A percentile compares a stretch with the other conserved stretches of the same genome.
phyloP scores from a whole-genome alignment of 2,329 filamentous ascomycete genomes.

The Beauveria sp. region DNA sequence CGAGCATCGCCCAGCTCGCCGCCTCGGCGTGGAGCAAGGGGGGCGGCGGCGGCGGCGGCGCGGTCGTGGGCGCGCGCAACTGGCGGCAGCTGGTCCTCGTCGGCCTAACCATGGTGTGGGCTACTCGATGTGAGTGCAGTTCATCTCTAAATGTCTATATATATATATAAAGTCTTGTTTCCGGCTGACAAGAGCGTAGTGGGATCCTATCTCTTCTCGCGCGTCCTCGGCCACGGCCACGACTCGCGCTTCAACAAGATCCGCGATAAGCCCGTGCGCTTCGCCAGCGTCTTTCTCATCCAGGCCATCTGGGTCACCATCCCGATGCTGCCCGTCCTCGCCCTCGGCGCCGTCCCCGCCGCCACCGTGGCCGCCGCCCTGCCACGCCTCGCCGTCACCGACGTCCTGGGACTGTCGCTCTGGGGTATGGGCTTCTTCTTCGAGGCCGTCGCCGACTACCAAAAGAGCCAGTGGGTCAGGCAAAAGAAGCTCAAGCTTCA shows the following conservation, averaged over 20 bases:
- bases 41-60: background rate
- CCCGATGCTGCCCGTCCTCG: constrained; percentile 58
- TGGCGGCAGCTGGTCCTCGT: constrained; percentile 47
- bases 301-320: constrained; percentile 63
- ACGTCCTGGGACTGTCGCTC: constrained; percentile 49
- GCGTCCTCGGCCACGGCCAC: constrained; percentile 50
- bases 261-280: constrained; percentile 27
- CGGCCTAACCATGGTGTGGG: constrained; percentile 45
- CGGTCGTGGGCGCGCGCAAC: constrained; percentile 28
- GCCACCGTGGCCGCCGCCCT: constrained; percentile 40
- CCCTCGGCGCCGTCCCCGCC: constrained; percentile 54
- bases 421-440: constrained; percentile 53
- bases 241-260: constrained; percentile 44
- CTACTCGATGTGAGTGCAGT: constrained; percentile 40
- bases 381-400: constrained; percentile 40
- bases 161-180: too few species aligned
- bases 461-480: constrained; percentile 54
- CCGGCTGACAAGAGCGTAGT: constrained; percentile 31
- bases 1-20: constrained; percentile 31
- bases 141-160: too few species aligned
- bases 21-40: constrained; percentile 22
- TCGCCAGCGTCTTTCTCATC: constrained; percentile 34
- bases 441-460: constrained; percentile 54
- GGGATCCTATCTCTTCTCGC: constrained; percentile 55
- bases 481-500: constrained; percentile 59